phyloP scores from a whole-genome alignment of 495 filamentous ascomycete species.

The Aspergillus indologenus region DNA sequence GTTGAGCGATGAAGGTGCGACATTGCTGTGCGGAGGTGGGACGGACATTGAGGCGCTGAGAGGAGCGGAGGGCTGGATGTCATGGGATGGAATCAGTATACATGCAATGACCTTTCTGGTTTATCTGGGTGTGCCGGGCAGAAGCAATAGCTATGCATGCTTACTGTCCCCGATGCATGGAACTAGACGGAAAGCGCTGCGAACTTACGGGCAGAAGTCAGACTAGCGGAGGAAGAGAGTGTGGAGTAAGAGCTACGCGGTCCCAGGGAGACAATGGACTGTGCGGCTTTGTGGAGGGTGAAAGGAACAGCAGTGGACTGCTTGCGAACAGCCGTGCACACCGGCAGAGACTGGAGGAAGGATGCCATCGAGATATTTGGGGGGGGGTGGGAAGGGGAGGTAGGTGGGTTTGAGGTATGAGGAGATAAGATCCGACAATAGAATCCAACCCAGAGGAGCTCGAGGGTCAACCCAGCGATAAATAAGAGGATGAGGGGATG shows the following conservation, averaged over 20 bases:
- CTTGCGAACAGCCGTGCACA: constrained; percentile 36
- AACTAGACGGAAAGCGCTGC: constrained; percentile 11
- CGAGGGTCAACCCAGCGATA: constrained; percentile 3
- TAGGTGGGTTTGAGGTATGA: constrained; percentile 4
- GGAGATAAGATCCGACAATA: neutral
- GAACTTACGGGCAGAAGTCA: constrained; percentile 33
- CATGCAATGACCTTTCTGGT: neutral
- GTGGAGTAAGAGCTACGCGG: constrained; percentile 35
- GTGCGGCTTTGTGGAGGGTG: constrained; percentile 23
- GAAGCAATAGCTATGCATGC: neutral
- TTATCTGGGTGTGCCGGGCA: neutral
- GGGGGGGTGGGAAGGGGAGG: constrained; percentile 4
- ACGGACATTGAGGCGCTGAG: constrained; percentile 16
- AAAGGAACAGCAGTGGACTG: constrained; percentile 30
- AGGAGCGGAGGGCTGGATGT: constrained; percentile 24
- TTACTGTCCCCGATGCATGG: constrained; percentile 10
- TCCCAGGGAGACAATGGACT: constrained; percentile 33
- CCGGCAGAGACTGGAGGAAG: constrained; percentile 32
- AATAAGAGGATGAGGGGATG: neutral
- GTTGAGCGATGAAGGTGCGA: constrained; percentile 43
- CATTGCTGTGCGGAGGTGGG: constrained; percentile 28
- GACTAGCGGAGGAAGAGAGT: constrained; percentile 30
- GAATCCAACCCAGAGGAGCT: neutral
- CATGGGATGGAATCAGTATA: constrained; percentile 10
- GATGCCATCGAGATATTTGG: constrained; percentile 31